Evolutionary conservation across 2,329 filamentous ascomycete species (phyloP), one percentile per base, ranked within the genome.

Genomic region (Chrysosporium keratinophilum): DNA sequence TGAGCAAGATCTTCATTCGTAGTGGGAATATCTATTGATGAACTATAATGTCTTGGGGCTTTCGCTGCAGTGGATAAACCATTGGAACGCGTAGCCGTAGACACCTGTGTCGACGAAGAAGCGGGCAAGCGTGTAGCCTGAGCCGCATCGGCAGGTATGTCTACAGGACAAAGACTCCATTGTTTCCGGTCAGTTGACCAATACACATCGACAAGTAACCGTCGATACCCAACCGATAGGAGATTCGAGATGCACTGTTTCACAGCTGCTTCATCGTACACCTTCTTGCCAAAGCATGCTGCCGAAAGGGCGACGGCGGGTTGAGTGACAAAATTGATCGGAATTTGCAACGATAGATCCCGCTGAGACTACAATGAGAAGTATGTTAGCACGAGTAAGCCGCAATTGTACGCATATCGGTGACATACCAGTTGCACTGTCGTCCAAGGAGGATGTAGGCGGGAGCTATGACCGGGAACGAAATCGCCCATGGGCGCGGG

Each of bases 101-200:
- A 14, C 3, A 39, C 23, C 19, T 53, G 39, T 34, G 31, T 44
- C 4, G 45, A 50, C 10, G 58, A 33, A 23, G 54, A 52, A 31
- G 31, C 33, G 34, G 51, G 39, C 17, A 28, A 28, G 20, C 28
- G 12, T 11, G 20, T 61, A 57, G 63, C 58, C 31, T 58, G 62
- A 4, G 58, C 47, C 31, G 56, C 57, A 52, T 61, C 60, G 28
- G 61, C 58, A 35, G 76, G 75, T 50, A 81, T 69, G 44, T 75
- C 65, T 1, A 78, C 78, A 0, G 82, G 82, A 63, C 82, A 85
- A 15, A 85, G 72, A 48, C 72, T 78, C 79, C 82, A 85, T 40
- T 71, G 63, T 33, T 66, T 67, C 28, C 75, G 72, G 31, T 67
- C 71, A 20, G 73, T 62, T 58, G 84, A 81, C 82, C 82, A 85